Evolutionary conservation across 2,329 filamentous ascomycete genomes (phyloP), one percentile per base, ranked within the genome.

Genomic region (Cladophialophora chaetospira): DNA sequence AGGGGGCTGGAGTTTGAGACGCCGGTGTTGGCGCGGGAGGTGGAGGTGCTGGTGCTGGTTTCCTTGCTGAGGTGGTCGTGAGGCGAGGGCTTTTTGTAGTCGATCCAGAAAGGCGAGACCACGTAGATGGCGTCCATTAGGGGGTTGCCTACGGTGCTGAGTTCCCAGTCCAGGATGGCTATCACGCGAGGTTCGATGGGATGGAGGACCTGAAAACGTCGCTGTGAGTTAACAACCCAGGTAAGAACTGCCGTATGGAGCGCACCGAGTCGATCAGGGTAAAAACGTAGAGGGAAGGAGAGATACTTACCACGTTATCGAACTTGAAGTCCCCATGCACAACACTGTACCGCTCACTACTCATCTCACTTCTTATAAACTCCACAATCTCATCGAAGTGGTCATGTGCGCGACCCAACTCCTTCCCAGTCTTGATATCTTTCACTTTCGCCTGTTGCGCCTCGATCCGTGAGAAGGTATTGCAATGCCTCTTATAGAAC

Each of bases 311-410:
- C 52, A 89, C 69, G 63, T 89, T 89, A 68, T 89, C 87, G 67
- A 89, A 91, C 78, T 95, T 96, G 77, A 90, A 96, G 71, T 96
- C 90, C 36, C 90, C 90, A 69, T 95, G 91, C 28, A 95, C 84
- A 62, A 94, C 80, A 13, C 84, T 85, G 17, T 80, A 84, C 61
- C 87, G 77, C 68, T 94, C 90, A 60, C 78, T 75, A 1, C 90
- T 90, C 73, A 89, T 87, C 51, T 79, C 73, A 65, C 89, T 79
- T 56, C 73, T 77, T 70, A 94, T 92, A 71, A 89, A 93, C 1
- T 71, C 71, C 33, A 91, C 79, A 72, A 89, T 84, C 48, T 88
- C 87, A 53, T 86, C 59, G 40, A 40, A 59, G 25, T 52, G 19
- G 19, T 82, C 67, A 89, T 88, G 70, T 88, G 83, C 43, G 88